phyloP scores from a whole-genome alignment of 352 stramenopile genomes.

The Globisporangium nodosum region DNA sequence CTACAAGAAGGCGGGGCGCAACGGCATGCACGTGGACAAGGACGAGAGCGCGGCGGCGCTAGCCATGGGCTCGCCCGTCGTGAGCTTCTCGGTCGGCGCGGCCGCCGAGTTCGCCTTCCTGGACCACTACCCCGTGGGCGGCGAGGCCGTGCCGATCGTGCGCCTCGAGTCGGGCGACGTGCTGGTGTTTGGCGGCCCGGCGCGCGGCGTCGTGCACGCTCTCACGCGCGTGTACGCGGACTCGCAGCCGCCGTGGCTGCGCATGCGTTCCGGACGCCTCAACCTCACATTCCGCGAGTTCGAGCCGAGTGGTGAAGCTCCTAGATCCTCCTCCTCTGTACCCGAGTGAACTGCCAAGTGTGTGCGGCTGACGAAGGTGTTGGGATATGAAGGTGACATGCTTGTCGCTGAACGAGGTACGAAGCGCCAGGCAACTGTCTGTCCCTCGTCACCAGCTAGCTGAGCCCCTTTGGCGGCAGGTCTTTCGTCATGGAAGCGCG shows the following conservation, averaged over 20 bases:
- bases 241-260: slow-evolving; percentile 45
- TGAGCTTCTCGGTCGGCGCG: slow-evolving; percentile 66
- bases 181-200: slow-evolving; percentile 63
- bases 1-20: slow-evolving; percentile 68
- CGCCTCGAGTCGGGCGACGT: slow-evolving; percentile 59
- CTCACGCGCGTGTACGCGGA: slow-evolving; percentile 59
- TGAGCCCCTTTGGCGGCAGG: slow-evolving; percentile 8
- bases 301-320: slow-evolving; percentile 19
- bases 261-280: slow-evolving; percentile 50
- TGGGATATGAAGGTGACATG: neutral
- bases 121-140: slow-evolving; percentile 43
- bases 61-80: slow-evolving; percentile 52
- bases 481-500: slow-evolving; percentile 21
- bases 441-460: slow-evolving; percentile 3
- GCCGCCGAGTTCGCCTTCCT: slow-evolving; percentile 65
- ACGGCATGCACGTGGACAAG: slow-evolving; percentile 74
- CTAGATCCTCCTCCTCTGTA: too few relatives aligned
- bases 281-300: slow-evolving; percentile 75
- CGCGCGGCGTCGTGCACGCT: slow-evolving; percentile 54
- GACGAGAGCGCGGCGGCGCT: slow-evolving; percentile 59
- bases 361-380: too few relatives aligned
- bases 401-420: neutral
- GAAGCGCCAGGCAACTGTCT: neutral
- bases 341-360: too few relatives aligned
- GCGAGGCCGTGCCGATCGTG: slow-evolving; percentile 52